Evolutionary conservation across 179 eudicot species (phyloP).

Genomic region (Beta corolliflora): DNA sequence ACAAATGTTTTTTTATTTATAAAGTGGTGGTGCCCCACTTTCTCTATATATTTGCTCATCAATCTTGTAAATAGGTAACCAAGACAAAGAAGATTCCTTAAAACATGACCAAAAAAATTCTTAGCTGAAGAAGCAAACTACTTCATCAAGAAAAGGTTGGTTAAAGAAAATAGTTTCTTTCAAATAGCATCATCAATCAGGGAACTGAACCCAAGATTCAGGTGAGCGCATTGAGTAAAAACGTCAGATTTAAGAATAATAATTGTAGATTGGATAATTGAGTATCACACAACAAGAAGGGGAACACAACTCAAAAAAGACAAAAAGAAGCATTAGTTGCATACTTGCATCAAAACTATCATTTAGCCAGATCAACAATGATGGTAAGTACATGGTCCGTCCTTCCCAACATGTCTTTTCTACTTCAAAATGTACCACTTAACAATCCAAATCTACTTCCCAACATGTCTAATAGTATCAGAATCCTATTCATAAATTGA

Average conservation of each 20-base stretch:
- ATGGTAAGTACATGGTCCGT: background rate
- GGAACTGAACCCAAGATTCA: background rate
- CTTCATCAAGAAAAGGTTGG: background rate
- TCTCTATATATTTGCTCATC: background rate
- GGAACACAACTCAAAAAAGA: background rate
- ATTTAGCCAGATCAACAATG: slow-evolving; percentile 1
- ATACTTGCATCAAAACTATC: background rate
- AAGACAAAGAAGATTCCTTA: background rate
- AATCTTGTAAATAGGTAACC: background rate
- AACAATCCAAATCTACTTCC: background rate
- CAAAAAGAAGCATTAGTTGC: background rate
- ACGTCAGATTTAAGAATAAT: background rate
- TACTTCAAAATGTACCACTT: background rate
- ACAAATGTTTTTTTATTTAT: too few species aligned
- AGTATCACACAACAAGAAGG: background rate
- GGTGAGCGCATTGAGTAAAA: background rate
- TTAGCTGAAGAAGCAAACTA: background rate
- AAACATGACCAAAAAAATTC: background rate
- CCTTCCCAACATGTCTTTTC: background rate
- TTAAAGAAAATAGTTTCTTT: background rate
- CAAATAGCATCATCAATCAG: background rate
- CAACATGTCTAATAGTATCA: background rate
- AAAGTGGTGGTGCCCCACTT: too few species aligned
- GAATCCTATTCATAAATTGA: background rate
- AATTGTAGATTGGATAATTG: background rate